phyloP scores from a whole-genome alignment of 192 early-diverging fungal species.

The Mortierella claussenii region DNA sequence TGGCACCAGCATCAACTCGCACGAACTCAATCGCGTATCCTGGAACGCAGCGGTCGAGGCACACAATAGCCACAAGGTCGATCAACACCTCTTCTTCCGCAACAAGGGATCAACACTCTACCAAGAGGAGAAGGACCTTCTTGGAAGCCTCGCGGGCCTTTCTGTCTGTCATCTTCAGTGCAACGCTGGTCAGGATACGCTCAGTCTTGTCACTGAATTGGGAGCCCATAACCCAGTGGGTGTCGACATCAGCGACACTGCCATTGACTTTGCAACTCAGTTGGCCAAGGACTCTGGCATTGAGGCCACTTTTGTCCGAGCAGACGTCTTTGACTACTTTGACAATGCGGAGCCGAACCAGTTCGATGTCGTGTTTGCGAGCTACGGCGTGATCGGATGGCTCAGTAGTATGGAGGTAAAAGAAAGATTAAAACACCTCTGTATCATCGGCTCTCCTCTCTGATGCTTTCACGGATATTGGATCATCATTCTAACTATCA shows the following conservation, averaged over 20 bases:
- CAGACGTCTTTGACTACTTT: constrained; percentile 44
- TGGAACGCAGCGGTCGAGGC: constrained; percentile 42
- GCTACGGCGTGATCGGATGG: constrained; percentile 39
- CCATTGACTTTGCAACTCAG: constrained; percentile 33
- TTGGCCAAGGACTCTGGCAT: constrained; percentile 30
- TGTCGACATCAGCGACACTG: constrained; percentile 48
- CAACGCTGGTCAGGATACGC: constrained; percentile 46
- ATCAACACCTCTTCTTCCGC: constrained; percentile 42
- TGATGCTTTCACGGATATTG: too few relatives aligned
- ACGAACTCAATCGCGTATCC: constrained; percentile 39
- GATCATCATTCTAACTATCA: background rate
- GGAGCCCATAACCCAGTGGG: constrained; percentile 40
- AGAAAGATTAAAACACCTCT: too few relatives aligned
- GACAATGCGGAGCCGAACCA: constrained; percentile 21
- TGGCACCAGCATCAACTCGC: background rate
- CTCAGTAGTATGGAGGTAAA: constrained; percentile 31
- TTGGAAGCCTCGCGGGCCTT: constrained; percentile 34
- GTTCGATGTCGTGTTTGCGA: constrained; percentile 47
- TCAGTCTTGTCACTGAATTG: constrained; percentile 31
- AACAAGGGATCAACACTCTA: constrained; percentile 40
- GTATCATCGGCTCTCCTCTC: too few relatives aligned
- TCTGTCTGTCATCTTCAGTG: constrained; percentile 47
- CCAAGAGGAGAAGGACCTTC: constrained; percentile 36
- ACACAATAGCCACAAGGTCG: constrained; percentile 48
- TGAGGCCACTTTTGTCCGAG: constrained; percentile 32